Percentiles rank a stretch among this genome's conserved stretches.
These are phyloP conservation scores for Stropharia rugosoannulata DNA, from an alignment of 768 basidiomycete genomes.

Conservation along the genomic window DNA sequence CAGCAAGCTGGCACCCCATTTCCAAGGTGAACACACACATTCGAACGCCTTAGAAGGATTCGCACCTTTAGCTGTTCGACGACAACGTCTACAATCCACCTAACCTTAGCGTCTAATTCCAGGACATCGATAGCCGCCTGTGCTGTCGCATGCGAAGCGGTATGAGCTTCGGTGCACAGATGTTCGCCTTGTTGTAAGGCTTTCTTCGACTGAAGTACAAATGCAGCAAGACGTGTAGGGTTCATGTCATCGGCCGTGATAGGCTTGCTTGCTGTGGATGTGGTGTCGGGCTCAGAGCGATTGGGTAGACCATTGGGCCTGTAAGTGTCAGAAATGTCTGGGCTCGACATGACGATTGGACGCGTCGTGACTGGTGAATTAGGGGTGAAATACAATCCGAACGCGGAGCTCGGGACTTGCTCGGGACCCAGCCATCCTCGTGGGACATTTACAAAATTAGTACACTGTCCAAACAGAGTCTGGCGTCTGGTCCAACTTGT, in stretches of 20 bases:
- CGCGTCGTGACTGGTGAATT: not conserved
- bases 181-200: constrained; percentile 78
- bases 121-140: constrained; percentile 69
- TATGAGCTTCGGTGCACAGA: constrained; percentile 68
- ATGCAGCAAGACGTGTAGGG: constrained; percentile 67
- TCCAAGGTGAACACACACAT: not conserved
- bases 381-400: not conserved
- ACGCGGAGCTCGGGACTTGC: no score
- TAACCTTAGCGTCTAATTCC: constrained; percentile 76
- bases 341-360: not conserved
- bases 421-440: no score
- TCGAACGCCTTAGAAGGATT: not conserved
- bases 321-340: not conserved
- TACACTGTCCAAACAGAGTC: no score
- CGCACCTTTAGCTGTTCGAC: constrained; percentile 74
- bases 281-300: no score
- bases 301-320: no score
- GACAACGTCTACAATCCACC: constrained; percentile 75
- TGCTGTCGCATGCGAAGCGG: constrained; percentile 63
- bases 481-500: no score
- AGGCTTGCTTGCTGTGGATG: no score
- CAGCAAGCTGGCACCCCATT: constrained; percentile 53
- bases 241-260: not conserved
- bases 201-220: constrained; percentile 81
- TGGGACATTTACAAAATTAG: no score